A percentile compares a stretch with the other conserved stretches of the same genome.
Evolutionary conservation across 1,139 yeast species (phyloP).

Genomic region (Yamadazyma spencermartinsiae): DNA sequence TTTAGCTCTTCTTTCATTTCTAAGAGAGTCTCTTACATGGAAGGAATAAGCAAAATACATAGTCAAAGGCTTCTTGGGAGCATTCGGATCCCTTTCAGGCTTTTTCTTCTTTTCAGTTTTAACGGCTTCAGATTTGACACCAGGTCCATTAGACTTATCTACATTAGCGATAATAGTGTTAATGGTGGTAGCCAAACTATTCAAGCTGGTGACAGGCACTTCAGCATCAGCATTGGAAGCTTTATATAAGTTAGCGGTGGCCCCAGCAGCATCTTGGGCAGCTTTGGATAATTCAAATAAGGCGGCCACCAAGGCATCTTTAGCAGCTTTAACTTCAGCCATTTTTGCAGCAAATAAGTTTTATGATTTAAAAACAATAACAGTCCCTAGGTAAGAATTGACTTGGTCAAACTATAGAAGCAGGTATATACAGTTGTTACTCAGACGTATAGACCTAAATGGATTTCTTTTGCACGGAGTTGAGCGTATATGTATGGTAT

Average conservation of each 20-base stretch:
- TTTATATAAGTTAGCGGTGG: slow-evolving; percentile 74
- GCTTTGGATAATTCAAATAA: slow-evolving; percentile 79
- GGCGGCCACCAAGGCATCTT: slow-evolving; percentile 67
- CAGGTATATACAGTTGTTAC: too few species aligned
- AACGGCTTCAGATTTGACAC: slow-evolving; percentile 7
- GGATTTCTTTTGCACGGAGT: too few species aligned
- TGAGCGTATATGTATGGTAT: too few species aligned
- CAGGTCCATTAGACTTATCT: slow-evolving; percentile 6
- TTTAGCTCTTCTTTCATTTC: slow-evolving; percentile 61
- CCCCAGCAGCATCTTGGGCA: slow-evolving; percentile 76
- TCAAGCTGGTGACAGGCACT: slow-evolving; percentile 28
- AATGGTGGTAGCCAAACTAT: slow-evolving; percentile 30
- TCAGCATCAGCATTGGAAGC: slow-evolving; percentile 34
- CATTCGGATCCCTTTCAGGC: slow-evolving; percentile 57
- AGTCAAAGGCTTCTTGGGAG: slow-evolving; percentile 70
- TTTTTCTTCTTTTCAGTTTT: slow-evolving; percentile 45
- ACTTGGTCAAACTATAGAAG: too few species aligned
- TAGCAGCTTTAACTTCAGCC: slow-evolving; percentile 41
- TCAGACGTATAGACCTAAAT: too few species aligned
- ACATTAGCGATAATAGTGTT: slow-evolving; percentile 20
- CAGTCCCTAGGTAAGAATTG: not conserved
- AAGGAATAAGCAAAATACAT: slow-evolving; percentile 79
- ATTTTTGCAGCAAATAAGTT: slow-evolving; percentile 15
- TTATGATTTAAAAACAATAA: not conserved
- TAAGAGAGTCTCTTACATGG: slow-evolving; percentile 59